These are phyloP conservation scores for Solanum hybrid DNA, from an alignment of 305 asterid species.

Conservation along the genomic window DNA sequence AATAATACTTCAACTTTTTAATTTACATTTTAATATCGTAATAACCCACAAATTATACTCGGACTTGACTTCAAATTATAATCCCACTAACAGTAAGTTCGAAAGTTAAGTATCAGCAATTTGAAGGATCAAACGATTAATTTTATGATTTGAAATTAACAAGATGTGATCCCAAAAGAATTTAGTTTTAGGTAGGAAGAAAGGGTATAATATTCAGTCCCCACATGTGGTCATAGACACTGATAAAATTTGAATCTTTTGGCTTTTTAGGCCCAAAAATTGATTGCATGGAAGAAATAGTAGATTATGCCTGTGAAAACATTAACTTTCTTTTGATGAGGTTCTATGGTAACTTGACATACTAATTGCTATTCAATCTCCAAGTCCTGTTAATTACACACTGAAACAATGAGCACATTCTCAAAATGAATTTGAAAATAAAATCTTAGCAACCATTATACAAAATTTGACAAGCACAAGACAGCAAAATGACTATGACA, in stretches of 20 bases:
- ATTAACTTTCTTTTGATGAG: neutral
- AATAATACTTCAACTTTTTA: neutral
- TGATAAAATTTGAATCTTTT: neutral
- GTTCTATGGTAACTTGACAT: neutral
- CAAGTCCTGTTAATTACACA: neutral
- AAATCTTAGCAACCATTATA: neutral
- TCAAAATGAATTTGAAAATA: neutral
- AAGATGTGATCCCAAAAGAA: neutral
- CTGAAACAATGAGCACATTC: neutral
- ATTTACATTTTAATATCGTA: neutral
- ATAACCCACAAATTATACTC: neutral
- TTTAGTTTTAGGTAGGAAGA: neutral
- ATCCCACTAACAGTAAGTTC: neutral
- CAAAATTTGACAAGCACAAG: neutral
- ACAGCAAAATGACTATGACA: neutral
- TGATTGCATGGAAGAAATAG: neutral
- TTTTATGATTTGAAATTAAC: neutral
- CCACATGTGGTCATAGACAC: neutral
- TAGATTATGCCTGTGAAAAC: neutral
- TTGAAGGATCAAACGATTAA: neutral
- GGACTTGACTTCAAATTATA: neutral
- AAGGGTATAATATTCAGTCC: neutral
- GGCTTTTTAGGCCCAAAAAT: neutral
- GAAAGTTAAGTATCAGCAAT: neutral
- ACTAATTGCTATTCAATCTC: neutral